These are phyloP conservation scores for Emergomyces pasteurianus DNA, from an alignment of 2,329 filamentous ascomycete genomes.

Conservation along the genomic window DNA sequence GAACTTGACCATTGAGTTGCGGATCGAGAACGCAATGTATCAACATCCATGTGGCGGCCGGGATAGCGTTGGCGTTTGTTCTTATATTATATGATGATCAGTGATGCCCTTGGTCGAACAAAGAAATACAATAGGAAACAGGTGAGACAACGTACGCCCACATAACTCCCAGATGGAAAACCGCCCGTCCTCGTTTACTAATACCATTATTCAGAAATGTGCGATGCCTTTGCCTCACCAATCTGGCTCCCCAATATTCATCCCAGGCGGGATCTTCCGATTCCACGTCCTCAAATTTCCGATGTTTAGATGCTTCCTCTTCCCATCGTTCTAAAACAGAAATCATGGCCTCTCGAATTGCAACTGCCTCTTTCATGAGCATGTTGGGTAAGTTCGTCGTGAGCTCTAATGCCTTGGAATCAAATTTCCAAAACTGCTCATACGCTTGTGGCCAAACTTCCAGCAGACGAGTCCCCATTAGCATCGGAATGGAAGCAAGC, in stretches of 20 bases:
- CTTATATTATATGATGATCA: neutral
- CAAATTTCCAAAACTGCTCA: slow-evolving; percentile 14
- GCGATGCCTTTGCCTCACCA: slow-evolving; percentile 3
- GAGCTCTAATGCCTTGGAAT: slow-evolving; percentile 8
- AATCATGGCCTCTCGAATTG: slow-evolving; percentile 6
- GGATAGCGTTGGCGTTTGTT: slow-evolving; percentile 6
- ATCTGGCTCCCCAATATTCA: slow-evolving; percentile 7
- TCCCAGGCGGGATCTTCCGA: slow-evolving; percentile 20
- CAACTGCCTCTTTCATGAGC: slow-evolving; percentile 10
- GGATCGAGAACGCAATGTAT: slow-evolving; percentile 7
- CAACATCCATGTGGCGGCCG: slow-evolving; percentile 5
- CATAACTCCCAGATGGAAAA: slow-evolving; percentile 3
- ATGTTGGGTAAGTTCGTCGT: slow-evolving; percentile 10
- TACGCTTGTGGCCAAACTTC: slow-evolving; percentile 13
- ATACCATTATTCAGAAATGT: slow-evolving; percentile 4
- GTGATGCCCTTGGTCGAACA: neutral
- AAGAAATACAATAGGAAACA: neutral
- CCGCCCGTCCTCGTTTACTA: slow-evolving; percentile 4
- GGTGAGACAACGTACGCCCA: slow-evolving; percentile 5
- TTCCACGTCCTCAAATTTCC: slow-evolving; percentile 19
- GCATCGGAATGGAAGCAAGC: slow-evolving; percentile 11
- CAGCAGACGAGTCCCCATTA: slow-evolving; percentile 13
- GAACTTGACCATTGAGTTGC: neutral
- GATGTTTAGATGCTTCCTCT: slow-evolving; percentile 3
- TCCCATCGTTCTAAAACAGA: slow-evolving; percentile 11